Conservation (phyloP, 2,329 filamentous ascomycete genomes). For the Aspergillus terreus region DNA sequence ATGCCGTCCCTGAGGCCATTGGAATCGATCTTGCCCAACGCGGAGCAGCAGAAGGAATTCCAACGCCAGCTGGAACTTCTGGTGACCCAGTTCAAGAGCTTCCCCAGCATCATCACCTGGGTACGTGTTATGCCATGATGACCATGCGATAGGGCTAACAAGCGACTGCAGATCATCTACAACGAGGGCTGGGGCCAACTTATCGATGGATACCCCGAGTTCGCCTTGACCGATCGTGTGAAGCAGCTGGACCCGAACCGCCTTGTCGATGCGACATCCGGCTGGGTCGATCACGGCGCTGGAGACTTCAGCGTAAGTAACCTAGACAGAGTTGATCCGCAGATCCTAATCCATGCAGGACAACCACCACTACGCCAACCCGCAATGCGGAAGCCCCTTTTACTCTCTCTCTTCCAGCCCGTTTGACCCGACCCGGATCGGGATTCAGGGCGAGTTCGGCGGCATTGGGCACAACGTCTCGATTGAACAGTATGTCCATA, state of each 20-base stretch:
- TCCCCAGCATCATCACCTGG: slow-evolving; percentile 64
- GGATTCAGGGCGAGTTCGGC: slow-evolving; percentile 68
- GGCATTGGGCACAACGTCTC: slow-evolving; percentile 65
- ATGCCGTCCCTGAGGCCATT: slow-evolving; percentile 59
- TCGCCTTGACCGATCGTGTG: slow-evolving; percentile 53
- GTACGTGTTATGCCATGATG: slow-evolving; percentile 30
- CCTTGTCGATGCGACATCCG: slow-evolving; percentile 60
- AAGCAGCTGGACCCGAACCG: slow-evolving; percentile 59
- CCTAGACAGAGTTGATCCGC: background rate
- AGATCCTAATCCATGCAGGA: slow-evolving; percentile 40
- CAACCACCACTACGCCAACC: slow-evolving; percentile 69
- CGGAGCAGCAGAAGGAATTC: slow-evolving; percentile 60
- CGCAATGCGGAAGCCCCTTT: slow-evolving; percentile 68
- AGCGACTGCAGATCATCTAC: slow-evolving; percentile 56
- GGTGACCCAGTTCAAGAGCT: slow-evolving; percentile 60
- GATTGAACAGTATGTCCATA: slow-evolving; percentile 52
- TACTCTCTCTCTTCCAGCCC: slow-evolving; percentile 57
- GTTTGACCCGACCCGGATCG: slow-evolving; percentile 59
- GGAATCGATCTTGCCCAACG: slow-evolving; percentile 38
- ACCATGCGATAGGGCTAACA: background rate
- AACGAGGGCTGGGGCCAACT: slow-evolving; percentile 70
- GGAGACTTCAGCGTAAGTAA: slow-evolving; percentile 55
- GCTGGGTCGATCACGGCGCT: slow-evolving; percentile 66
- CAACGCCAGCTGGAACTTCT: slow-evolving; percentile 60
- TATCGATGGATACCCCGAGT: slow-evolving; percentile 51